Evolutionary conservation across 2,329 filamentous ascomycete genomes (phyloP), one percentile per base, ranked within the genome.

Genomic region (Gremmenia infestans): DNA sequence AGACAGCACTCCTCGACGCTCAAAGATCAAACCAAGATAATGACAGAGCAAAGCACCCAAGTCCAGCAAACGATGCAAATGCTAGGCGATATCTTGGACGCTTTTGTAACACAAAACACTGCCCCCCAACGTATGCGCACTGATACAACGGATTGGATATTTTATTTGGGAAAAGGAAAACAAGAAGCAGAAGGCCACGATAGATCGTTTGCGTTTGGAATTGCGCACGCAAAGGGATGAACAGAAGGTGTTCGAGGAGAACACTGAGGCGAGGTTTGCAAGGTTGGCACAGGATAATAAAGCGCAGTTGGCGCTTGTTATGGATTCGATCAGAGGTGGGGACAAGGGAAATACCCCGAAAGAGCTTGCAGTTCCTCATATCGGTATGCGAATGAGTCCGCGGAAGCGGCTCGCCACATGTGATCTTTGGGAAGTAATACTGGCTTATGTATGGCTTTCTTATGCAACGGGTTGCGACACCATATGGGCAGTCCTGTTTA

Each of bases 41-140:
- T 36, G 5, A 45, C 39, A 1, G 22, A 36, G 19, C 25, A 46
- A 22, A 15, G 17, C 14, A 12, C 23, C 6, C 15, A 25, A 22
- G 23, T 36, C 25, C 42, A 53, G 8, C 42, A 53, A 36, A 53
- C 51, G 4, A 25, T 17, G n/a, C 40, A 45, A 22, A 53, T 53
- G 51, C 35, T 53, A 15, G 51, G 51, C 19, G 51, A 53, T 19
- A 48, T 53, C n/a, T 53, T 53, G 32, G 51, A 53, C 19, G 32
- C 51, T 9, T 9, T 11, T 19, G 42, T 8, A 11, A 17, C 43
- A 11, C 51, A 53, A n/a, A 53, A 40, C 7, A 36, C 28, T 39
- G 51, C 43, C 17, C 47, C 48, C 8, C 43, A 53, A 11, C 51
- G 43, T 3, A 12, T 53, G 12, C 19, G 51, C 19, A 39, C 19